Conservation (phyloP, 257 asterid species). For the Solanum neorickii region DNA sequence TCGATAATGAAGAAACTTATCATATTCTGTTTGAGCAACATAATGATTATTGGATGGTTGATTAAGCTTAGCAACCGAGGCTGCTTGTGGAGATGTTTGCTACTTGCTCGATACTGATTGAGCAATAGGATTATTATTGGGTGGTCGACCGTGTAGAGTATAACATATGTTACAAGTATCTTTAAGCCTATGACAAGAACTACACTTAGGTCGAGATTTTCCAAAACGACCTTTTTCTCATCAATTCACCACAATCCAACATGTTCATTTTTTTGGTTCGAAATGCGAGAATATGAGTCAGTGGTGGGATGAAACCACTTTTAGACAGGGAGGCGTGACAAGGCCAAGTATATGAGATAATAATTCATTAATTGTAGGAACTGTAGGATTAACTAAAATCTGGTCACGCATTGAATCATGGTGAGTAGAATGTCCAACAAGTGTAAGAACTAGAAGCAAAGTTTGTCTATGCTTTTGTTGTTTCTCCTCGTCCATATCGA, state of each 20-base stretch:
- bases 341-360: not conserved
- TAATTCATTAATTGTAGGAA: not conserved
- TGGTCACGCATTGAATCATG: not conserved
- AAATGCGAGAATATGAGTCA: not conserved
- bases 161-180: not conserved
- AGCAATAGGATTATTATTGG: not conserved
- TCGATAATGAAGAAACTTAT: not conserved
- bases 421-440: not conserved
- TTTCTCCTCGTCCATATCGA: no score
- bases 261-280: not conserved
- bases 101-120: not conserved
- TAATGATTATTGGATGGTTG: not conserved
- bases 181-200: not conserved
- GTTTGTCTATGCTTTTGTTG: not conserved
- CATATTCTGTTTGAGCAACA: not conserved
- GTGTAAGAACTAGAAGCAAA: not conserved
- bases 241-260: not conserved
- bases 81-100: not conserved
- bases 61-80: not conserved
- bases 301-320: not conserved
- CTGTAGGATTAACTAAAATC: no score
- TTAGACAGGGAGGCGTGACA: not conserved
- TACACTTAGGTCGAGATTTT: not conserved
- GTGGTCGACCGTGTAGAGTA: not conserved
- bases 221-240: not conserved